These are phyloP conservation scores for Meyerozyma elateridarum DNA, from an alignment of 1,139 yeast genomes.

Conservation along the genomic window DNA sequence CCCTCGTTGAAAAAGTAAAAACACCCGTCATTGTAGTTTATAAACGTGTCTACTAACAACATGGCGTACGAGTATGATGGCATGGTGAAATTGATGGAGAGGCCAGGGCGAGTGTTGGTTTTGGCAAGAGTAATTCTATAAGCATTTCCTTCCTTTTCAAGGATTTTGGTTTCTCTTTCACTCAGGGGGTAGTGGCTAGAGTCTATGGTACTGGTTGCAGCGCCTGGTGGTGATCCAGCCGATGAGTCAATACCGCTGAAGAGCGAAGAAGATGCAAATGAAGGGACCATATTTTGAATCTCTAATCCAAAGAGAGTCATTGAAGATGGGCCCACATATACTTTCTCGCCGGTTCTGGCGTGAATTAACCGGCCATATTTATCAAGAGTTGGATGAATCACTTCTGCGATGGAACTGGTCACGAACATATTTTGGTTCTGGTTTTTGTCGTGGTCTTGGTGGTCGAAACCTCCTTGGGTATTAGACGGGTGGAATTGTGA, in stretches of 20 bases:
- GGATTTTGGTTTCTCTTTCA: constrained; percentile 39
- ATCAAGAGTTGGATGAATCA: constrained; percentile 63
- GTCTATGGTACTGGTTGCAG: constrained; percentile 8
- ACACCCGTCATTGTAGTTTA: constrained; percentile 78
- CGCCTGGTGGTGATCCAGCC: constrained; percentile 10
- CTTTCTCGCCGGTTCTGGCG: constrained; percentile 68
- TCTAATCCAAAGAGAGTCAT: constrained; percentile 78
- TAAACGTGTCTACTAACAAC: constrained; percentile 68
- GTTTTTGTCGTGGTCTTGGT: not conserved
- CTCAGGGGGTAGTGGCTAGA: constrained; percentile 11
- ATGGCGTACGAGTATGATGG: constrained; percentile 79
- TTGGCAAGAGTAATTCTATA: constrained; percentile 64
- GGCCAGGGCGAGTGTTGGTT: constrained; percentile 63
- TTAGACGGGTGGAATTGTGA: constrained; percentile 3
- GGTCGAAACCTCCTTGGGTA: constrained; percentile 4
- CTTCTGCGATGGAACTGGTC: constrained; percentile 24
- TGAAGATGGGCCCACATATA: constrained; percentile 75
- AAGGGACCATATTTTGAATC: constrained; percentile 57
- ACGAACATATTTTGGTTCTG: constrained; percentile 2
- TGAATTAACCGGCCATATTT: constrained; percentile 67
- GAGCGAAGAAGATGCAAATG: constrained; percentile 18
- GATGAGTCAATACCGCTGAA: constrained; percentile 11
- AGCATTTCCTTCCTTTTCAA: constrained; percentile 73
- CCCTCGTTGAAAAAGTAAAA: constrained; percentile 86
- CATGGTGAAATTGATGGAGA: constrained; percentile 61